Evolutionary conservation across 805 yeast genomes (phyloP), one percentile per base, ranked within the genome.

Genomic region (Henningerozyma blattae): DNA sequence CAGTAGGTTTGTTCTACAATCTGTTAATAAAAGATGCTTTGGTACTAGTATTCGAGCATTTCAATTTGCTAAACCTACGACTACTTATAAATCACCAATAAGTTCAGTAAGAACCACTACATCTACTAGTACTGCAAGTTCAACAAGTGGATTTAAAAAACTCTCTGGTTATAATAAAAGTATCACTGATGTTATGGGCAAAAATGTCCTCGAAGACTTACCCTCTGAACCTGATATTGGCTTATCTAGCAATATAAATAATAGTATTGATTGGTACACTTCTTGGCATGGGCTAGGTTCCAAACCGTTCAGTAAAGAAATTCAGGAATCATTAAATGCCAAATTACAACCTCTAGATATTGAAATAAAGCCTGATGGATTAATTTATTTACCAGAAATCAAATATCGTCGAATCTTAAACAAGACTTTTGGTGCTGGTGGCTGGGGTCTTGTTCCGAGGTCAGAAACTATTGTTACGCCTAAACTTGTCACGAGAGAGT

Each of bases 391-490:
- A 30, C 98, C 98, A 0, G 98, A 91, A 55, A 91, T 91, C 59
- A 89, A 89, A 54, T 91, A 91, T 54, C 72, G 98, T 43, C 70
- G 98, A 30, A 78, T 87, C 16, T 59, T 91, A 44, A 89, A 89
- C 58, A 67, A 68, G 26, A 93, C 97, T 0, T 89, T 91, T 64
- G 98, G 98, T 3, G 95, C 98, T 5, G 98, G 98, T 18, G 96
- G 94, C 2, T 91, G 98, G 98, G 97, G 97, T 1, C 64, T 91
- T 36, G 95, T 93, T 1, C 97, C 98, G 9, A 65, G 98, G 36
- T 76, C 94, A 0, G 89, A 82, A 43, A 80, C 94, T 1, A 63
- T 73, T 34, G 74, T 91, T 22, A 79, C 94, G 2, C 69, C 75
- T 20, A 75, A 70, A 41, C 67, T 75, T 32, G 76, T 91, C 22